Base-by-base conservation (phyloP, 352 stramenopile species). In the Peronospora belbahrii region DNA sequence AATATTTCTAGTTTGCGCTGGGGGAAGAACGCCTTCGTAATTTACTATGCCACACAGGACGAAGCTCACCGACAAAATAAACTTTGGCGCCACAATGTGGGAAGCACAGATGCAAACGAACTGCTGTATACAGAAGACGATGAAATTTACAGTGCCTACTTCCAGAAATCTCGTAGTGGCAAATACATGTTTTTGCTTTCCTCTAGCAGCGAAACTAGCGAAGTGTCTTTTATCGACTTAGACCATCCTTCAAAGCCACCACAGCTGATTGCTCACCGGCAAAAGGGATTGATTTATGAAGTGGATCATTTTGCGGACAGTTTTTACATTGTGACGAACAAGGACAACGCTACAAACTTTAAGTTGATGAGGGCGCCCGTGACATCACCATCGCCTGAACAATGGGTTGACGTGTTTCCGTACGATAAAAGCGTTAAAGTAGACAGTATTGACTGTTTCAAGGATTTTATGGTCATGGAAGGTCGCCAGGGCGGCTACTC, bases 311-410 rank as follows among this genome's bases (percentile, higher is more conserved):
- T 86, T 40, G 67, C 66, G 40, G 69, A 82, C 48, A 71, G 75
- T 51, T 97, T 97, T 44, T 96, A 96, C 61, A 91, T 98, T 36
- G 73, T 85, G 44, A 97, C 91, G 18, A 98, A 98, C 74, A 81
- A 88, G 42, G 86, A 94, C 58, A 84, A 83, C 45, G 79, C 82
- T 18, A 90, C 78, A 15, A 98, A 99, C 65, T 95, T 97, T 57
- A 94, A 96, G 52, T 46, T 98, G 43, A 95, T 86, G 76, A 73
- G 38, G 52, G 78, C 74, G 33, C 60, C 63, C 0, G 70, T 87
- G 17, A 56, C 41, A 32, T 76, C 68, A n/a, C 59, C 65, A 9
- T 73, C 48, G 7, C 42, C 57, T 2, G 59, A 79, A 7, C 47
- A 90, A 37, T 98, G 95, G 95, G 70, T 72, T 20, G 80, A 97